Percentiles rank a stretch among this genome's conserved stretches.
These are phyloP conservation scores for Jackrogersella multiformis DNA, from an alignment of 495 filamentous ascomycete genomes.

Conservation along the genomic window DNA sequence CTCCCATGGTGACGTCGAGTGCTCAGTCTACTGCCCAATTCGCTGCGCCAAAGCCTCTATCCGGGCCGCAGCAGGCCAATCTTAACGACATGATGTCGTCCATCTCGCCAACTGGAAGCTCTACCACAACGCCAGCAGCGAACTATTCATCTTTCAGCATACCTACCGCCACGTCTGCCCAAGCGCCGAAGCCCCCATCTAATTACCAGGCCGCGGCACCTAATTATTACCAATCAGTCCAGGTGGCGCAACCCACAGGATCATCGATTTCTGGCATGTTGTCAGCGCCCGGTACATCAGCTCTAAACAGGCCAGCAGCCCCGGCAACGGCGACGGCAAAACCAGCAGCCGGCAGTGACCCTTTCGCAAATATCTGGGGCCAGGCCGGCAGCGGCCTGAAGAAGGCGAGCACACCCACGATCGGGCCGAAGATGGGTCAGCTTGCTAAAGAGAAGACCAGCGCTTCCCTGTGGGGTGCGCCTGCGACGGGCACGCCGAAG, in stretches of 20 bases:
- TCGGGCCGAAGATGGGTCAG: constrained; percentile 81
- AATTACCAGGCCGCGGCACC: constrained; percentile 81
- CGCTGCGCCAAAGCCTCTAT: constrained; percentile 83
- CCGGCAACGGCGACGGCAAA: constrained; percentile 64
- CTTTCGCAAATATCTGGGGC: constrained; percentile 87
- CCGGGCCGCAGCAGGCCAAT: constrained; percentile 79
- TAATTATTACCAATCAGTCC: constrained; percentile 94
- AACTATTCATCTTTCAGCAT: constrained; percentile 65
- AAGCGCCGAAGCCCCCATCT: constrained; percentile 62
- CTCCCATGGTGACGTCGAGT: constrained; percentile 70
- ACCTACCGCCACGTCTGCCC: constrained; percentile 58
- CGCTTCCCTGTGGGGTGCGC: constrained; percentile 90
- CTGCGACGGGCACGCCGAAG: constrained; percentile 53
- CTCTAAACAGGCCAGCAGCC: constrained; percentile 49
- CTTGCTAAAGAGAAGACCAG: constrained; percentile 96
- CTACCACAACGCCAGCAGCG: constrained; percentile 62
- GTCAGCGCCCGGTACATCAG: constrained; percentile 44
- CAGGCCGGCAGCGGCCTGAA: constrained; percentile 79
- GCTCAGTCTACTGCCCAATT: constrained; percentile 74
- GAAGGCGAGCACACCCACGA: constrained; percentile 69
- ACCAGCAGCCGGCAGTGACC: constrained; percentile 70
- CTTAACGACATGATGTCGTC: constrained; percentile 83
- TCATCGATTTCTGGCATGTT: constrained; percentile 40
- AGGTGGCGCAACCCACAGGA: constrained; percentile 52
- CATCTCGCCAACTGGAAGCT: constrained; percentile 73